These are phyloP conservation scores for Xylaria sp. DNA, from an alignment of 2,329 filamentous ascomycete species.

Conservation along the genomic window DNA sequence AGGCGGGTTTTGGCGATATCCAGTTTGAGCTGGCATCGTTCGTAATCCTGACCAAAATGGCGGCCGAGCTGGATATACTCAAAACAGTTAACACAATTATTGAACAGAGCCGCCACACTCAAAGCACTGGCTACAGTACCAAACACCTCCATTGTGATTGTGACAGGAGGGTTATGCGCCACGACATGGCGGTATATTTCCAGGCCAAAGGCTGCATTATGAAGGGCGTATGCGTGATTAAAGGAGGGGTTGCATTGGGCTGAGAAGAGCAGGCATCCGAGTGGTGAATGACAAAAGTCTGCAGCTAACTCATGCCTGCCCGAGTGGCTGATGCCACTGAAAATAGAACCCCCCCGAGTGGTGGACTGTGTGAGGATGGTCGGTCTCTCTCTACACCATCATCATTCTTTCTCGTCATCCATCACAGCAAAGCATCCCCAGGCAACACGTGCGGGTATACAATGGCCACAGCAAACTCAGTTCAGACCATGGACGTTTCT, in stretches of 20 bases:
- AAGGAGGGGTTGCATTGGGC: background rate
- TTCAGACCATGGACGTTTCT: background rate
- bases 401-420: background rate
- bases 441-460: background rate
- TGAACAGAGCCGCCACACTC: conserved; percentile 51
- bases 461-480: background rate
- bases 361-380: background rate
- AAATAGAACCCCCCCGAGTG: background rate
- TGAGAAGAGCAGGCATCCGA: background rate
- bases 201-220: background rate
- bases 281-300: background rate
- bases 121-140: conserved; percentile 45
- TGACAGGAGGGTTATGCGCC: background rate
- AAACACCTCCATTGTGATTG: conserved; percentile 37
- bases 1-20: conserved; percentile 48
- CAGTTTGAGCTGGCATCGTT: conserved; percentile 49
- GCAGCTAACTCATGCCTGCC: background rate
- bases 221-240: background rate
- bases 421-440: background rate
- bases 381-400: background rate
- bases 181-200: background rate
- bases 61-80: conserved; percentile 53
- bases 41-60: conserved; percentile 50
- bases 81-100: conserved; percentile 54
- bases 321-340: background rate